A percentile compares a stretch with the other conserved stretches of the same genome.
Conservation (phyloP, 257 asterid species). For the Misopates orontium region DNA sequence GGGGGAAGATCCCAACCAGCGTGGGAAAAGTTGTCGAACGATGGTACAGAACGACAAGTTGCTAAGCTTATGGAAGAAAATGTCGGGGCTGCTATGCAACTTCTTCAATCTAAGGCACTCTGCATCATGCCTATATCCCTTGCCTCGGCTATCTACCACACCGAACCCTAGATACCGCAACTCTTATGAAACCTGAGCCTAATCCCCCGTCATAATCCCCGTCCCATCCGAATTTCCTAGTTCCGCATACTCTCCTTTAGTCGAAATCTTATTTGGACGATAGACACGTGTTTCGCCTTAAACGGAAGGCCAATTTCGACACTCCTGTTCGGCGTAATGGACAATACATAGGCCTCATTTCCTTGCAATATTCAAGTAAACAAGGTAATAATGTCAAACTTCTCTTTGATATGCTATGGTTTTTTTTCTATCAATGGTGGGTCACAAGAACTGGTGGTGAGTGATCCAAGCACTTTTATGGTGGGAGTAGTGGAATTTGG, state of each 20-base stretch:
- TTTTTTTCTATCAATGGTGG: constrained; percentile 55
- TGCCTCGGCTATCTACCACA: constrained; percentile 82
- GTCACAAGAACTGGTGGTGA: constrained; percentile 40
- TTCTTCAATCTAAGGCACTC: constrained; percentile 94
- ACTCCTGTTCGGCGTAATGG: constrained; percentile 39
- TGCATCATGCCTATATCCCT: constrained; percentile 97
- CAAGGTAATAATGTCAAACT: constrained; percentile 45
- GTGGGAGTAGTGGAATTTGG: constrained; percentile 52
- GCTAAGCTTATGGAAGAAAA: constrained; percentile 99
- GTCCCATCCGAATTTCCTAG: constrained; percentile 28
- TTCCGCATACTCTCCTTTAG: too few species aligned
- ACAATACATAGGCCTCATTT: constrained; percentile 19
- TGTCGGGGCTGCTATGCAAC: constrained; percentile 95
- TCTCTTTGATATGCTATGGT: constrained; percentile 44
- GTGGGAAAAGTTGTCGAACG: constrained; percentile 99
- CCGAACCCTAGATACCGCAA: constrained; percentile 72
- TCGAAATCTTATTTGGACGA: constrained; percentile 30
- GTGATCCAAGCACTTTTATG: constrained; percentile 51
- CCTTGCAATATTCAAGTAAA: constrained; percentile 44
- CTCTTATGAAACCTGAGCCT: constrained; percentile 65
- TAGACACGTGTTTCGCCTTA: too few species aligned
- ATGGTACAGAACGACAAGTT: constrained; percentile 94
- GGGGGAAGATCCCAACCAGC: constrained; percentile 75
- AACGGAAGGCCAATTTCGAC: constrained; percentile 25
- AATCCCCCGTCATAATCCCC: constrained; percentile 58